A percentile compares a stretch with the other conserved stretches of the same genome.
phyloP scores from a whole-genome alignment of 345 rosid genomes.

The Balakata baccata region DNA sequence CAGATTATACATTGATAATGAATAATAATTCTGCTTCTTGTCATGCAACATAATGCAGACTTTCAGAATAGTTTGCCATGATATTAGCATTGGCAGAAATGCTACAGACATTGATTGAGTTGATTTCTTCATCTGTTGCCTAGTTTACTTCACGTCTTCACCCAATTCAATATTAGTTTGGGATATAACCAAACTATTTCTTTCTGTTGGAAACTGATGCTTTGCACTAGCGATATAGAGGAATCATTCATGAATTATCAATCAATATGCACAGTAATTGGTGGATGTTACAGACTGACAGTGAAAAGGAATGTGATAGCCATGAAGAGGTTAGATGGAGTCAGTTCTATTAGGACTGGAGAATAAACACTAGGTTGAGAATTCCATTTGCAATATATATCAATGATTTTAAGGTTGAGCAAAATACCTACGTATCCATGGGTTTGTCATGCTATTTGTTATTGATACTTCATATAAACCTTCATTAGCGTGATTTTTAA shows the following conservation, averaged over 20 bases:
- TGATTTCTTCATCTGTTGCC: not conserved
- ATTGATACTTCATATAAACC: not conserved
- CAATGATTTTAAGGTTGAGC: not conserved
- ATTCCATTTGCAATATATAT: not conserved
- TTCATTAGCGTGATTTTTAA: not conserved
- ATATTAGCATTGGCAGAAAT: not conserved
- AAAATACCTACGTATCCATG: too few relatives aligned
- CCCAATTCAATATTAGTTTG: not conserved
- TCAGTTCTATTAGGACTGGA: not conserved
- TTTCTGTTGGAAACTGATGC: not conserved
- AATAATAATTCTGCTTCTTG: not conserved
- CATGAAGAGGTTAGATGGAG: not conserved
- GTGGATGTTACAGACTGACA: not conserved
- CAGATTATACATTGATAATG: not conserved
- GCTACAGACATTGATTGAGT: not conserved
- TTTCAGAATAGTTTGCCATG: not conserved
- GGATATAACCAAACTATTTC: not conserved
- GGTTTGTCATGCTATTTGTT: not conserved
- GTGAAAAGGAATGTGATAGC: not conserved
- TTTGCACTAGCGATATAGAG: not conserved
- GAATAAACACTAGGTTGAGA: not conserved
- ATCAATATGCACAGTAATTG: not conserved
- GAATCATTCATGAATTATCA: not conserved
- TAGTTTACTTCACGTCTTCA: not conserved
- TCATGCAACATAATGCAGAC: not conserved